Evolutionary conservation across 2,329 filamentous ascomycete genomes (phyloP).

Genomic region (Trichoderma semiorbis): DNA sequence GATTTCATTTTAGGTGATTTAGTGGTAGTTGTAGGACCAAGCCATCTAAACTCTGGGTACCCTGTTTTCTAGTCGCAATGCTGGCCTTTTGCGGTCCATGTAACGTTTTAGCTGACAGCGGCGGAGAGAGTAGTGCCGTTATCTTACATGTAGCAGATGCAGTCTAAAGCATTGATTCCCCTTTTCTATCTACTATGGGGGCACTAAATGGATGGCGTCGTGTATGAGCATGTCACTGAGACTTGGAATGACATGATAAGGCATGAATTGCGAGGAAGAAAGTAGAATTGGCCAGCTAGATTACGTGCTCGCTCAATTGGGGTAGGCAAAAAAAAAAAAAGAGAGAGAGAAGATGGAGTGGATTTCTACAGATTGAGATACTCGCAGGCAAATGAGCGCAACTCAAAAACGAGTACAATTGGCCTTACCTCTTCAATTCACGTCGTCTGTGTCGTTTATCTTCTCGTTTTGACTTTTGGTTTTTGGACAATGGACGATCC

Average conservation of each 20-base stretch:
- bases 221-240: background rate
- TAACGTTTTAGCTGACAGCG: background rate
- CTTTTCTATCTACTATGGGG: background rate
- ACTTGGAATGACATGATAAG: background rate
- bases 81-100: background rate
- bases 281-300: background rate
- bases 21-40: background rate
- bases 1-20: background rate
- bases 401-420: background rate
- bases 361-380: background rate
- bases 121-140: background rate
- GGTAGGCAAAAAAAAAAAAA: background rate
- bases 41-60: background rate
- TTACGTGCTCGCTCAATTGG: background rate
- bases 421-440: background rate
- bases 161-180: background rate
- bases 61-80: background rate
- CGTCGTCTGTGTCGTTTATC: background rate
- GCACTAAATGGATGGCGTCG: background rate
- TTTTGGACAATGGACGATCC: background rate
- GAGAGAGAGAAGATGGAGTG: background rate
- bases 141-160: background rate
- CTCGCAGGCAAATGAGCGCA: background rate
- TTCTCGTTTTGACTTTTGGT: background rate
- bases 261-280: background rate